These are phyloP conservation scores for Rhodosporidiobolus sp. DNA, from an alignment of 768 basidiomycete genomes.

Conservation along the genomic window DNA sequence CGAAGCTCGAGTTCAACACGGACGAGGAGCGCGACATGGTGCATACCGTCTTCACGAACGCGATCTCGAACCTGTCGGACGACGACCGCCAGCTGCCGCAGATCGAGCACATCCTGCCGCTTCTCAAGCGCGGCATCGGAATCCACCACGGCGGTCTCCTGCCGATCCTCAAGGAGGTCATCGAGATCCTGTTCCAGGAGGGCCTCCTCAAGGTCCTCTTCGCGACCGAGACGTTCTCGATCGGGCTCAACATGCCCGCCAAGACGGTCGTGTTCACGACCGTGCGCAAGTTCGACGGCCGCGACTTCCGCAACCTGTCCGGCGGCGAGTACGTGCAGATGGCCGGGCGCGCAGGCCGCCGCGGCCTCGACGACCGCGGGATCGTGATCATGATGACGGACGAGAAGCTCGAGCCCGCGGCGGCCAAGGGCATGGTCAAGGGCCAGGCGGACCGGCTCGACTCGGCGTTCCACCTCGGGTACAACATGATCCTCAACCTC, in stretches of 20 bases:
- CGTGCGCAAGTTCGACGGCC: constrained; percentile 92
- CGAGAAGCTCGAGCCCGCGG: constrained; percentile 87
- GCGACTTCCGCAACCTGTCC: constrained; percentile 86
- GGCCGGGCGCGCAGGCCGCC: constrained; percentile 95
- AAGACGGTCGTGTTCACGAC: constrained; percentile 98
- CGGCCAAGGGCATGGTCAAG: constrained; percentile 95
- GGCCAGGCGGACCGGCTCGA: constrained; percentile 94
- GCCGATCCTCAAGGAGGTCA: constrained; percentile 96
- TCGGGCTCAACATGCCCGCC: constrained; percentile 96
- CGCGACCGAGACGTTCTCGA: constrained; percentile 97
- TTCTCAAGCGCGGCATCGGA: constrained; percentile 90
- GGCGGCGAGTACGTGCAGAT: constrained; percentile 97
- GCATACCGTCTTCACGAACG: constrained; percentile 85
- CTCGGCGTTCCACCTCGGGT: constrained; percentile 96
- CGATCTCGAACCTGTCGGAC: constrained; percentile 78
- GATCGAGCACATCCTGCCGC: constrained; percentile 84
- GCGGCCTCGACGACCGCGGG: constrained; percentile 96
- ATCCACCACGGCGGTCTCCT: constrained; percentile 97
- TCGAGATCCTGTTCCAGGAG: constrained; percentile 98
- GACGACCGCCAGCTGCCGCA: constrained; percentile 89
- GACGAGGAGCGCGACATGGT: constrained; percentile 87
- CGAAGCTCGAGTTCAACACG: constrained; percentile 93
- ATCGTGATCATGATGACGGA: constrained; percentile 99
- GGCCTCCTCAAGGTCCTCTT: constrained; percentile 97
- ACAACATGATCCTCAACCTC: constrained; percentile 97